Evolutionary conservation across 148 eudicot species (phyloP), one percentile per base, ranked within the genome.

Genomic region (Selenicereus undatus): DNA sequence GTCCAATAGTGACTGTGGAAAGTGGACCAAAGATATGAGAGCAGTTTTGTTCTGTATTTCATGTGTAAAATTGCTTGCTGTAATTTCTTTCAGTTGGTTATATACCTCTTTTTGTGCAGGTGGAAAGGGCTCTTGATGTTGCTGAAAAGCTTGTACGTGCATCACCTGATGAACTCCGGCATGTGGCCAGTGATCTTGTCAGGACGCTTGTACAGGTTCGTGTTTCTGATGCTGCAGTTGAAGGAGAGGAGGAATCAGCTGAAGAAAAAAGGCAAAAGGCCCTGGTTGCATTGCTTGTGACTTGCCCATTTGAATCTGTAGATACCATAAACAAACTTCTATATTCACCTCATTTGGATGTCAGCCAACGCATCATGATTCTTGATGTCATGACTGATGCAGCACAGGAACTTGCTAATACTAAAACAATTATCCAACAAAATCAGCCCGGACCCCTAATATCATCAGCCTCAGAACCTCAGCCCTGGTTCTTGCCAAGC

Each of bases 351-450:
- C 91, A 91, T 82, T 42, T 93, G 81, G 99, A 95, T 85, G 83
- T 90, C 66, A 88, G 97, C 81, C 99, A 95, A 86, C 91, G 97
- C 71, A 81, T 93, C 78, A 89, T 95, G 97, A 90, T 93, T 76
- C 93, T 95, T 71, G 97, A 95, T 79, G 88, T 92, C 80, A 95
- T 95, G 99, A 91, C 93, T 29, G 91, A 92, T 71, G 94, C 99
- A 35, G 97, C 99, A 32, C 86, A 87, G 84, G 99, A 95, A 85
- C 96, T 95, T 75, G 92, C 97, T 75, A 83, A 76, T 80, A 76
- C 94, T 60, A 95, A 86, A 78, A 81, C 87, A 18, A 42, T 84
- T 42, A 86, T 80, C 78, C 86, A 77, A 79, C 90, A 88, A 84
- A 81, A 73, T 65, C 83, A 62, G 32, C 80, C 89, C 58, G 81